A percentile compares a stretch with the other conserved stretches of the same genome.
phyloP scores from a whole-genome alignment of 1,284 basidiomycete species.

The Malassezia nana region DNA sequence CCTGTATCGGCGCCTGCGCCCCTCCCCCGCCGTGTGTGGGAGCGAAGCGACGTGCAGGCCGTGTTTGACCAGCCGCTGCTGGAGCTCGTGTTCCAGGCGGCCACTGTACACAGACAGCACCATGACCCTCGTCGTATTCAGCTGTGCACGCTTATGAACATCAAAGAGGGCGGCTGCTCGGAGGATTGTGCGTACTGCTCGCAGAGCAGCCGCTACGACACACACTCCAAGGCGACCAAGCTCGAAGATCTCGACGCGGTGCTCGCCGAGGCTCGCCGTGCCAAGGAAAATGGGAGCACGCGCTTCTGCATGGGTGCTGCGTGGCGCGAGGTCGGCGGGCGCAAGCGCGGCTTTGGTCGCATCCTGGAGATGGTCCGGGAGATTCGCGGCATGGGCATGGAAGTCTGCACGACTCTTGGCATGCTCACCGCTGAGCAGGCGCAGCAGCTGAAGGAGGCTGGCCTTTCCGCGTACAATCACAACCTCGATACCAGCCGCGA shows the following conservation, averaged over 20 bases:
- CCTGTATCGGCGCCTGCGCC: neutral
- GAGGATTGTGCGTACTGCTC: conserved; percentile 99
- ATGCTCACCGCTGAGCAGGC: conserved; percentile 94
- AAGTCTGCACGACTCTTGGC: conserved; percentile 91
- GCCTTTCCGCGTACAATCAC: conserved; percentile 94
- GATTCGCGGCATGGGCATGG: conserved; percentile 52
- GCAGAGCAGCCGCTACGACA: conserved; percentile 83
- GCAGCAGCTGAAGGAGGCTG: conserved; percentile 72
- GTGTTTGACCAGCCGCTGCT: conserved; percentile 44
- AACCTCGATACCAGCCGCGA: conserved; percentile 96
- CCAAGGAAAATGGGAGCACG: conserved; percentile 90
- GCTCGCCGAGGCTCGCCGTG: conserved; percentile 63
- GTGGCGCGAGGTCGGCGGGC: conserved; percentile 90
- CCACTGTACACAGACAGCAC: conserved; percentile 66
- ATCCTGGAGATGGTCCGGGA: conserved; percentile 82
- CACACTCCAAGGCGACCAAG: conserved; percentile 74
- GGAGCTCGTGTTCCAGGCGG: conserved; percentile 49
- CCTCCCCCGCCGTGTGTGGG: conserved; percentile 30
- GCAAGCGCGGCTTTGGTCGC: conserved; percentile 85
- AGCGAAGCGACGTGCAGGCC: conserved; percentile 32
- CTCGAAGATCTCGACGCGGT: conserved; percentile 87
- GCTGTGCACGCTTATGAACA: conserved; percentile 96
- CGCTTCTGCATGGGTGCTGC: conserved; percentile 99
- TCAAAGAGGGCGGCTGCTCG: conserved; percentile 79
- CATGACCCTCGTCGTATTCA: conserved; percentile 85